Percentiles rank a stretch among this genome's conserved stretches.
Evolutionary conservation across 148 eudicot genomes (phyloP).

Genomic region (Vaccinium corymbosum): DNA sequence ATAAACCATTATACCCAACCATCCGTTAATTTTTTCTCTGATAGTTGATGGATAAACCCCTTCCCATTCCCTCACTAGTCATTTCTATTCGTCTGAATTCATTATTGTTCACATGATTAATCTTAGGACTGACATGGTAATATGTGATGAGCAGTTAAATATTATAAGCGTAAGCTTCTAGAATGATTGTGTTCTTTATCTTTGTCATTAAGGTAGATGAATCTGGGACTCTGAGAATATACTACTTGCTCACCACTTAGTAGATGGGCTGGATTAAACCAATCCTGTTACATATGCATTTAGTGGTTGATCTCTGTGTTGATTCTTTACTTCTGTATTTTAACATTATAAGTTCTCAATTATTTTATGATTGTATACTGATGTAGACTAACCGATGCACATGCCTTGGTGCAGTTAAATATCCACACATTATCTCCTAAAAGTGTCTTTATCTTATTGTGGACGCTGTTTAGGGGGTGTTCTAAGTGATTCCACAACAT

Average conservation of each 20-base stretch:
- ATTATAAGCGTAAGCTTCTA: too few species aligned
- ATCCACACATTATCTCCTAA: background rate
- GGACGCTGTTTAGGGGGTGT: background rate
- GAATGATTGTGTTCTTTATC: background rate
- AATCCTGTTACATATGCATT: background rate
- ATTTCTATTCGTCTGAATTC: background rate
- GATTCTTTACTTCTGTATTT: background rate
- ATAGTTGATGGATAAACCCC: background rate
- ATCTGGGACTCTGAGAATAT: background rate
- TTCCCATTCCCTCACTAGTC: background rate
- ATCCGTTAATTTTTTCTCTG: too few species aligned
- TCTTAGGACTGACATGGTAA: background rate
- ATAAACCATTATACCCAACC: background rate
- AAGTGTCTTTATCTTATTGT: background rate
- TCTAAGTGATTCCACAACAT: background rate
- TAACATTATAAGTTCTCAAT: background rate
- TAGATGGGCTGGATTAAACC: background rate
- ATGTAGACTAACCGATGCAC: background rate
- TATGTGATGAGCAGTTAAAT: background rate
- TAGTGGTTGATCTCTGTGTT: background rate
- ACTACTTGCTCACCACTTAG: background rate
- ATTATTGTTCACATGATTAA: background rate
- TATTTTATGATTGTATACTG: background rate
- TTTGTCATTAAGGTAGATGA: background rate
- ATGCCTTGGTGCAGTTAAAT: background rate